Conservation (phyloP, 768 basidiomycete genomes). For the Rhodosporidiobolus odoratus region DNA sequence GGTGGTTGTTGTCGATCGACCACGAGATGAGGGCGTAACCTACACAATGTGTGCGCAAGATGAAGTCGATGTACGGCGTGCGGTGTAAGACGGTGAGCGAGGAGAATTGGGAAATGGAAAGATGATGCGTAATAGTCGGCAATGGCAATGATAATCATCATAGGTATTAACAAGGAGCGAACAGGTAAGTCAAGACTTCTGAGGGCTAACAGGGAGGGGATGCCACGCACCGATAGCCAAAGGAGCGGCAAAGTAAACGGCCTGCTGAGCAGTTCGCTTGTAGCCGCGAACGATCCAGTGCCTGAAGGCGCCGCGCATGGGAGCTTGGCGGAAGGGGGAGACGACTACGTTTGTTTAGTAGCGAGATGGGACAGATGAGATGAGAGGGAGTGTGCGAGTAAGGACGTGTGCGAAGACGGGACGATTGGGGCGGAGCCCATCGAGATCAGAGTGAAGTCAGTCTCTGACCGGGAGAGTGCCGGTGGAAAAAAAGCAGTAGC, state of each 20-base stretch:
- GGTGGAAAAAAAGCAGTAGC: constrained; percentile 44
- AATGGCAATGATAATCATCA: neutral
- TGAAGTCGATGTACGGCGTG: no score
- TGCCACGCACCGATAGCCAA: constrained; percentile 65
- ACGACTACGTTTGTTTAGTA: constrained; percentile 60
- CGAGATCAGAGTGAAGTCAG: no score
- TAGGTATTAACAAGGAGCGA: neutral
- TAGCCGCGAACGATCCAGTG: constrained; percentile 83
- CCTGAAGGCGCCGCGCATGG: constrained; percentile 64
- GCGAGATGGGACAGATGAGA: neutral
- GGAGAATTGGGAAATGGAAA: no score
- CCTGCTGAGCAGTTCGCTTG: constrained; percentile 65
- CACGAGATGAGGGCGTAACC: constrained; percentile 37
- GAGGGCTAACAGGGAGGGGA: neutral
- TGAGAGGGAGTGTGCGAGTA: neutral
- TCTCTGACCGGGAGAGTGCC: neutral
- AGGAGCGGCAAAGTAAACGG: constrained; percentile 72
- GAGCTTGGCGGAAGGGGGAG: constrained; percentile 74
- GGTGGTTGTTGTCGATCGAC: constrained; percentile 37
- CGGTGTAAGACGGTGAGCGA: no score
- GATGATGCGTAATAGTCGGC: no score
- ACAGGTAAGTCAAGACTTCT: no score
- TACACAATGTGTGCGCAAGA: no score
- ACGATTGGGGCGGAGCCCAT: no score
- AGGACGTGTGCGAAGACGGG: neutral